Evolutionary conservation across 148 eudicot species (phyloP), one percentile per base, ranked within the genome.

Genomic region (Vaccinium myrtillus): DNA sequence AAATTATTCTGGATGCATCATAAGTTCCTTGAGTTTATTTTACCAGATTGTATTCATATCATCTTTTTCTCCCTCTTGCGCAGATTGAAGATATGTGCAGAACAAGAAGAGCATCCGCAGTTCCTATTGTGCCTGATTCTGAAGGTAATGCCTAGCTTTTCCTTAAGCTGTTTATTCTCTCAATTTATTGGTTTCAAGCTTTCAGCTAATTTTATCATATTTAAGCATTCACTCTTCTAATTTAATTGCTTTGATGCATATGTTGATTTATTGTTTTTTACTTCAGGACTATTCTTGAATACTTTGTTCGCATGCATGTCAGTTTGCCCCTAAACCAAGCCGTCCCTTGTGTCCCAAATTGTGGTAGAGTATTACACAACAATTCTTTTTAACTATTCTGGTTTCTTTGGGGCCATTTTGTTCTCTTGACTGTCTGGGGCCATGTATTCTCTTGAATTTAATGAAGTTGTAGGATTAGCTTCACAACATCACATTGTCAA

Each of bases 61-160:
- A 50, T 2, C 11, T 86, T 30, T 76, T 73, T 50, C 63, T 50
- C 46, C 30, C 73, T n/a, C 51, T 84, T 84, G 21, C 88, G 84
- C 91, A 97, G 99, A 95, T 97, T 84, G 98, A 95, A 91, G 89
- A 87, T 65, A 95, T 97, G 95, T 92, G 98, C 85, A 91, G 88
- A 87, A 89, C 77, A 54, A 92, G 89, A 71, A 86, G 86, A 81
- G 86, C 94, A 85, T 87, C 90, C 83, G 99, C 96, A 27, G 92
- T 95, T 84, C 99, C 99, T 84, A 91, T 95, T 85, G 88, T 97
- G 54, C 90, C 98, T 67, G 99, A 95, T 65, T 95, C 98, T 84
- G 94, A 91, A 95, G 99, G 99, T 96, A 82, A 70, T 73, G 77
- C 73, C 82, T 67, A 43, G 4, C 27, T 74, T 9, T 63, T 49